Base-by-base conservation (phyloP, 192 early-diverging fungal species). In the Gonapodya prolifera region DNA sequence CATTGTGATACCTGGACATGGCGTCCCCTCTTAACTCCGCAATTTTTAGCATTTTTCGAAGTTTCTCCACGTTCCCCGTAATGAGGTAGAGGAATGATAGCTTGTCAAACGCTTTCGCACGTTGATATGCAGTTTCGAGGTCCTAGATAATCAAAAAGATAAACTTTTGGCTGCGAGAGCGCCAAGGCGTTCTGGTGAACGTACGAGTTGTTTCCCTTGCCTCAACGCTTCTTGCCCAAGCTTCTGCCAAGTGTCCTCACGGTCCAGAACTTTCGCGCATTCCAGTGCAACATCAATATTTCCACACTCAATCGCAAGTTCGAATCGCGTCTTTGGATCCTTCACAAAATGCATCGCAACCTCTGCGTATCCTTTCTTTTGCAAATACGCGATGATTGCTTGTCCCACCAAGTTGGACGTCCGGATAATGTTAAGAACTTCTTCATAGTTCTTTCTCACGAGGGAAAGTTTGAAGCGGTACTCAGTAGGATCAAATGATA, bases 341-440 rank as follows among this genome's bases (percentile, higher is more conserved):
- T 96, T 92, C 75, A 99, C 96, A 91, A 99, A 99, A 82, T 98
- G 95, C 61, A 99, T 87, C 1, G 98, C 98, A 70, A 89, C 90
- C 85, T 99, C 98, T 0, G 98, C 95, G 82, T 98, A 98, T 0
- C 98, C 98, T 84, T 99, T 98, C 90, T 98, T 98, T 82, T 99
- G 96, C 77, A 99, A 83, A 83, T 99, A 99, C 0, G 96, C 95
- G 84, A 99, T 99, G 83, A 99, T 99, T 29, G 94, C 93, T 81
- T 99, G 98, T 1, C 98, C 98, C 2, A 98, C 94, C 69, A 99
- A 84, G 83, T 98, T 98, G 2, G 93, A 95, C 77, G 90, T 96
- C 70, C 93, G 92, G 81, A 99, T 98, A 77, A 99, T 95, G 79
- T 94, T 90, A 71, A 99, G 86, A 0, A 99, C 98, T 81, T 98